Evolutionary conservation across 1,139 yeast species (phyloP), one percentile per base, ranked within the genome.

Genomic region (Yamadazyma blattariae): DNA sequence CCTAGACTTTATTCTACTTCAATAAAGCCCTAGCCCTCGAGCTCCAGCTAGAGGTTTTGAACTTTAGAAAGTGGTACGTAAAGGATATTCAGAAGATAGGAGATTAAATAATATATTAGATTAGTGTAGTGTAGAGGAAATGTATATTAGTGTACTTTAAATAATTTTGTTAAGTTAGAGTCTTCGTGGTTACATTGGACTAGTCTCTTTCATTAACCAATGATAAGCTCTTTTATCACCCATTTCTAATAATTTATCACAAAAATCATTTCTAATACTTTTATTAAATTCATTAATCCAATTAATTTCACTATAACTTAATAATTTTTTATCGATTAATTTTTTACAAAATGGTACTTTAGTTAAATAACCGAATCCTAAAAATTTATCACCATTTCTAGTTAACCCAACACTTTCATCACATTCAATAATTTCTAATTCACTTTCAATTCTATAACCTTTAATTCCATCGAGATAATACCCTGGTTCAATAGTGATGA

Each of bases 401-500:
- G 73, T 61, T 34, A 55, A 59, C 1, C 72, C 72, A 29, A 58
- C 48, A 2, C 44, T 39, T 7, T 54, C 57, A 23, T 56, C 60
- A 36, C 59, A 51, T 37, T 61, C 63, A 20, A 71, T 64, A 11
- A 69, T 56, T 42, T 71, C 69, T 33, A 77, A 60, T 44, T 75
- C 79, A 49, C 74, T 68, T 48, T 77, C 82, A 25, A 77, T 59
- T 40, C 82, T 57, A 38, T 76, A 62, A 0, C 82, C 82, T 45
- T 61, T 72, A 28, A 65, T 64, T 3, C 75, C 75, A 39, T 73
- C 78, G 20, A 65, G 55, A 49, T 77, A 77, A 45, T 59, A 76
- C 0, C 82, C 82, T 0, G 82, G 82, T 41, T 77, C 82, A 47
- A 74, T 77, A 15, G 77, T 67, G 13, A 75, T 49, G 27, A 76